Evolutionary conservation across 208 protist species (phyloP), one percentile per base, ranked within the genome.

Genomic region (Tritrichomonas musculus): DNA sequence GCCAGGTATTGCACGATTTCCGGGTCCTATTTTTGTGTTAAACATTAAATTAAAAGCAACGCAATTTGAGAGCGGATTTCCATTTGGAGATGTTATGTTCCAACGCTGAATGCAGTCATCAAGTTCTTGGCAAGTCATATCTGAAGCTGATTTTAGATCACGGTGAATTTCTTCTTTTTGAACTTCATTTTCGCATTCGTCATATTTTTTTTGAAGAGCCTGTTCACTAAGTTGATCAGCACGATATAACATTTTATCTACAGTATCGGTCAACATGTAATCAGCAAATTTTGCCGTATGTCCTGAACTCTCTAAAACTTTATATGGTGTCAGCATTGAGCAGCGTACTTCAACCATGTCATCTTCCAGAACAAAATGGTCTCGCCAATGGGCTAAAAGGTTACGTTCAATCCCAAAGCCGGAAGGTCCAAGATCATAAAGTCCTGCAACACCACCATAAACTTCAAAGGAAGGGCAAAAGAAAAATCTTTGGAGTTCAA

Each of bases 21-120:
- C 97, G 53, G 98, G 98, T 14, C 92, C 96, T 94, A 99, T 99
- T 69, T 95, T 95, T 8, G 98, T 99, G 33, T 95, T 93, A 95
- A 99, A 99, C 99, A 99, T 99, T 33, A 99, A 96, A 96, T 99
- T 99, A 96, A 99, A 99, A 50, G 97, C 97, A 93, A 98, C 97
- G 65, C 98, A 97, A 9, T 98, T 97, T 39, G 97, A 97, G 36
- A 99, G 95, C 20, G 95, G 92, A 95, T 99, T 99, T 49, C 97
- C 97, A 8, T 72, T 30, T 39, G 93, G 84, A n/a, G 55, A 49
- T 69, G 94, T 95, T 22, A 94, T 72, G 25, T 72, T 30, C 4
- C 22, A 72, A 17, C 33, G 22, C 22, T 17, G 25, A 17, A 72
- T 72, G 64, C 22, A 36, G 22, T 72, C 64, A 3, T 36, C 33